Conservation (phyloP, 2,329 filamentous ascomycete genomes). For the Clarireedia sp. region DNA sequence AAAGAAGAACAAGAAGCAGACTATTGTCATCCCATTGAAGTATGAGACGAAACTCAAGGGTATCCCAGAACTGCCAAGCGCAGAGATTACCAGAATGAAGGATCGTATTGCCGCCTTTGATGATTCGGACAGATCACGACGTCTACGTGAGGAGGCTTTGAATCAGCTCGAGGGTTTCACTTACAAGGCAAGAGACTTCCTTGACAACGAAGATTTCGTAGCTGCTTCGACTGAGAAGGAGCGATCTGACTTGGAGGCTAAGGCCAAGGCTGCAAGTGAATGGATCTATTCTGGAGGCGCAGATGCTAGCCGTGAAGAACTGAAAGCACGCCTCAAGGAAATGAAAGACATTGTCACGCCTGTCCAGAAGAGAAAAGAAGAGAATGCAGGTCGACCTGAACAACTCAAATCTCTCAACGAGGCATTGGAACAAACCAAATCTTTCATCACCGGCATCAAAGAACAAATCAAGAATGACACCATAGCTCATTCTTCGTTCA, state of each 20-base stretch:
- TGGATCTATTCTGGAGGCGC: constrained; percentile 87
- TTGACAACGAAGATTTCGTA: constrained; percentile 70
- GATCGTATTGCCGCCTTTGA: constrained; percentile 78
- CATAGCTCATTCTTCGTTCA: constrained; percentile 47
- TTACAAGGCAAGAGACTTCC: constrained; percentile 76
- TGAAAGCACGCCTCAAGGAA: constrained; percentile 68
- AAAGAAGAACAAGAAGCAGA: constrained; percentile 24
- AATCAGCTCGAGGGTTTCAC: constrained; percentile 93
- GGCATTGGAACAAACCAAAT: constrained; percentile 61
- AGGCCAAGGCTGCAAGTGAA: constrained; percentile 63
- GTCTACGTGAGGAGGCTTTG: constrained; percentile 73
- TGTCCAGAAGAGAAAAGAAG: constrained; percentile 66
- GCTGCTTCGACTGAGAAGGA: constrained; percentile 61
- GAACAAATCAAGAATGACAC: constrained; percentile 65
- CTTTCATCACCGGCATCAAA: constrained; percentile 63
- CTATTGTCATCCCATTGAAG: constrained; percentile 27
- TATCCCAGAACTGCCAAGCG: constrained; percentile 20
- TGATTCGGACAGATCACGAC: constrained; percentile 69
- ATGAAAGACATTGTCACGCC: constrained; percentile 73
- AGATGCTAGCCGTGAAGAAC: constrained; percentile 64
- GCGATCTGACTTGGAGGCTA: constrained; percentile 57
- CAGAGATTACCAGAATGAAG: constrained; percentile 29
- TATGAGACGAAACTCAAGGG: constrained; percentile 24
- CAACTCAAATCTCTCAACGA: constrained; percentile 60
- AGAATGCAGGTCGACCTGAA: constrained; percentile 63